Conservation (phyloP, 441 rosid genomes). For the Croton laevigatus region DNA sequence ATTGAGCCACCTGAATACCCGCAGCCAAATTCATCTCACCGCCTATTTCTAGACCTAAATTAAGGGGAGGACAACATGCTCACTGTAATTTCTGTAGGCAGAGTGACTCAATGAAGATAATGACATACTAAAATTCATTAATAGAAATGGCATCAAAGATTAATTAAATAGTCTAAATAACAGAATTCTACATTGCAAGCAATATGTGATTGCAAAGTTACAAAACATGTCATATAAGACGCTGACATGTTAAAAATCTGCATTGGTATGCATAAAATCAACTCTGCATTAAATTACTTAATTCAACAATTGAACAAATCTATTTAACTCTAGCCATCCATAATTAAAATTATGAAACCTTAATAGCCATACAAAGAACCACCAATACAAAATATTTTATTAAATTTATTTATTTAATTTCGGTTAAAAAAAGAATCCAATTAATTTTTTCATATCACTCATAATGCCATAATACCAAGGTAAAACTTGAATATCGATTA, state of each 20-base stretch:
- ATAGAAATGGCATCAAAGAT: not conserved
- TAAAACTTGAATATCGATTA: not conserved
- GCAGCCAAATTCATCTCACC: slow-evolving; percentile 85
- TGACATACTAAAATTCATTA: not conserved
- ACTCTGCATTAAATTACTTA: no score
- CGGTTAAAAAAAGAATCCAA: not conserved
- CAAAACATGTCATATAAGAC: not conserved
- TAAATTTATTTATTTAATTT: no score
- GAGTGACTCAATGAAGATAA: not conserved
- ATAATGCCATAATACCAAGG: not conserved
- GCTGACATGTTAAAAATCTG: not conserved
- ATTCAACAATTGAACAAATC: not conserved
- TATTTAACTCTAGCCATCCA: not conserved
- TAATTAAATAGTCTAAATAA: not conserved
- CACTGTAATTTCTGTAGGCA: not conserved
- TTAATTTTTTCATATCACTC: not conserved
- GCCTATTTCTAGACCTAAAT: slow-evolving; percentile 72
- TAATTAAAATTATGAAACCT: not conserved
- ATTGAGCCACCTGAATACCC: slow-evolving; percentile 79
- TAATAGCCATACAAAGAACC: not conserved
- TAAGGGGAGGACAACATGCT: slow-evolving; percentile 9
- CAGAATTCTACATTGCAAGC: not conserved
- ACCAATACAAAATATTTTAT: not conserved
- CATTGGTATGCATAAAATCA: not conserved
- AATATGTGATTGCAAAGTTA: not conserved